Evolutionary conservation across 306 rosid genomes (phyloP).

Genomic region (Citrullus amarus): DNA sequence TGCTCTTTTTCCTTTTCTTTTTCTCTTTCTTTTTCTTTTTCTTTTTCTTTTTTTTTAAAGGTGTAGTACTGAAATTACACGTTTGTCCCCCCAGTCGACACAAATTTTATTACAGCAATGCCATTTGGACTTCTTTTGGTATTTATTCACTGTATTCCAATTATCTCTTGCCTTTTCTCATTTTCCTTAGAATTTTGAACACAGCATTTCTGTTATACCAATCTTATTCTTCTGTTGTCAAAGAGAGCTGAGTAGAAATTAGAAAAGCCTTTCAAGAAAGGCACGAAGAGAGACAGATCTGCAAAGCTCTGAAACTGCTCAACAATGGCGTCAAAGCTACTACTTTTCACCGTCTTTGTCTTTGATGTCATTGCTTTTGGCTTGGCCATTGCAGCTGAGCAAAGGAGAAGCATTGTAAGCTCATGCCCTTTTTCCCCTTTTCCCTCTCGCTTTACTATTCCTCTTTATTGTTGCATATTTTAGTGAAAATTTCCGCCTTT

Average conservation of each 20-base stretch:
- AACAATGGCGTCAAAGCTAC: conserved; percentile 10
- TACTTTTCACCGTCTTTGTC: neutral
- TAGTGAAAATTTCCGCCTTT: neutral
- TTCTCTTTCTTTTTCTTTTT: too few relatives aligned
- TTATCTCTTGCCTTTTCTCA: neutral
- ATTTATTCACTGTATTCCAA: neutral
- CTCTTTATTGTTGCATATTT: neutral
- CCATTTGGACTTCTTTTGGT: neutral
- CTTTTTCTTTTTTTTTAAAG: neutral
- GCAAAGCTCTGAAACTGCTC: neutral
- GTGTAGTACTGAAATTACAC: neutral
- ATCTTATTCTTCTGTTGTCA: neutral
- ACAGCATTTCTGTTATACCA: neutral
- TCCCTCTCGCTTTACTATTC: neutral
- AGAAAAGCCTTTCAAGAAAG: neutral
- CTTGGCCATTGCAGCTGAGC: conserved; percentile 11
- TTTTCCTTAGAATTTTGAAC: neutral
- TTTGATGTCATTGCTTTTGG: conserved; percentile 12
- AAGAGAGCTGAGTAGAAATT: neutral
- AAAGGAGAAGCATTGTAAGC: conserved; percentile 11
- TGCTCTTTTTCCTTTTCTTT: too few relatives aligned
- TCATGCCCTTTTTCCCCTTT: neutral
- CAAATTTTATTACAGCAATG: neutral
- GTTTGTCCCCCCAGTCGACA: neutral
- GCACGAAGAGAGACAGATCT: neutral